Base-by-base conservation (phyloP, 2,329 filamentous ascomycete species). In the Botryotinia calthae region DNA sequence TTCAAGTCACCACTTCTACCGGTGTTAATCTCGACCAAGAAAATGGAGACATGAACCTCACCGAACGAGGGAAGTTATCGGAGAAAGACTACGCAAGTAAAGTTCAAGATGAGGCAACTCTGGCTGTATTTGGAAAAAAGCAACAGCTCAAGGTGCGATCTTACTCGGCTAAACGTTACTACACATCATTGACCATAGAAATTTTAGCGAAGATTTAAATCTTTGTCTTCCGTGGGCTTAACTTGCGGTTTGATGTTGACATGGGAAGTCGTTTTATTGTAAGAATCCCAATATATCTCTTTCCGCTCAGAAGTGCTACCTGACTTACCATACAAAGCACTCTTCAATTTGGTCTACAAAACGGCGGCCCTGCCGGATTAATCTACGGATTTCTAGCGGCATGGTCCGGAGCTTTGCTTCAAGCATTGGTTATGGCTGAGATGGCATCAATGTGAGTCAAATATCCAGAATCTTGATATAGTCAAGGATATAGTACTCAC, bases 401-500 rank as follows among this genome's bases (percentile, higher is more conserved):
- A 28, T 72, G 71, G 71, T 28, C 64, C 51, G 71, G 71, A n/a
- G 37, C 63, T 22, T 37, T 54, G 28, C 63, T 72, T n/a, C 71
- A 72, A 51, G 54, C 71, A 14, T 56, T 72, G 10, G 69, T 70
- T 0, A 67, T 75, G 42, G 73, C 48, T n/a, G 73, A 75, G 25
- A 58, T 75, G 28, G 58, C 68, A 37, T 73, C 73, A 42, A 75
- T 75, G 73, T 78, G 73, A 74, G 76, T 71, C n/a, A 40, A 40
- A 7, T 2, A 20, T 8, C 8, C 16, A 25, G 5, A 51, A 25
- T 40, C 8, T 20, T 20, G 18, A 37, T 22, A 10, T 31, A 28
- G 14, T 31, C 25, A 34, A 1, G 16, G 14, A 5, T 25, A 22
- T 28, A 31, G 12, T 54, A 40, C 22, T 71, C 20, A 68, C 56